Base-by-base conservation (phyloP, 345 rosid species). In the Triadica sebifera region DNA sequence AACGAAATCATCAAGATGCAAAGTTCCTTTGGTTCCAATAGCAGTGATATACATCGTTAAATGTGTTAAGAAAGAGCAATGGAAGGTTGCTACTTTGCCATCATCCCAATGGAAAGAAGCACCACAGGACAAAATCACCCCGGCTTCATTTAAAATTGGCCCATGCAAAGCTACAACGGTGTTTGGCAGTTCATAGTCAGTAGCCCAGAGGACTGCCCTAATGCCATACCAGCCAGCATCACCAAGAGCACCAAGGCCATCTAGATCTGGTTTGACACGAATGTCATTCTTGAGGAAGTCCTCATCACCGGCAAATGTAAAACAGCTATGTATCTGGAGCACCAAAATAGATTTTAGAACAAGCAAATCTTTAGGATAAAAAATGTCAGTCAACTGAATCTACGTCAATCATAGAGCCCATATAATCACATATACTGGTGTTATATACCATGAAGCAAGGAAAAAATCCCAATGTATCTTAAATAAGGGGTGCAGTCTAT, bases 141-240 rank as follows among this genome's bases (percentile, higher is more conserved):
- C 94, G 15, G 85, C 84, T 16, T 90, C 89, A 68, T 89, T 90
- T 9, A 86, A 71, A 45, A 89, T 80, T 12, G 86, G 77, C 12
- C 83, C 87, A 1, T 72, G 86, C 63, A 86, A 74, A 41, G 96
- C 93, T 3, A 77, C 67, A 2, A 88, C 88, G 0, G 84, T 86
- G 77, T 86, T 85, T 0, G 97, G 98, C 37, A 91, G 86, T 67
- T 91, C 84, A 71, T 87, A 90, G 75, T 87, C 82, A 67, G 83
- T 83, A 4, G 77, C 90, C 77, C 86, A 86, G 63, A 94, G 81
- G 78, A 80, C 77, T 38, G 91, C 80, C 77, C 91, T 81, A 73
- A 88, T 79, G 56, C 88, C 74, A 71, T 94, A 94, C 98, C 98
- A 94, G 29, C 98, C 97, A n/a, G 86, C 83, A 62, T 94, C 98